Evolutionary conservation across 2,329 filamentous ascomycete genomes (phyloP).

Genomic region (Eutypella sp.): DNA sequence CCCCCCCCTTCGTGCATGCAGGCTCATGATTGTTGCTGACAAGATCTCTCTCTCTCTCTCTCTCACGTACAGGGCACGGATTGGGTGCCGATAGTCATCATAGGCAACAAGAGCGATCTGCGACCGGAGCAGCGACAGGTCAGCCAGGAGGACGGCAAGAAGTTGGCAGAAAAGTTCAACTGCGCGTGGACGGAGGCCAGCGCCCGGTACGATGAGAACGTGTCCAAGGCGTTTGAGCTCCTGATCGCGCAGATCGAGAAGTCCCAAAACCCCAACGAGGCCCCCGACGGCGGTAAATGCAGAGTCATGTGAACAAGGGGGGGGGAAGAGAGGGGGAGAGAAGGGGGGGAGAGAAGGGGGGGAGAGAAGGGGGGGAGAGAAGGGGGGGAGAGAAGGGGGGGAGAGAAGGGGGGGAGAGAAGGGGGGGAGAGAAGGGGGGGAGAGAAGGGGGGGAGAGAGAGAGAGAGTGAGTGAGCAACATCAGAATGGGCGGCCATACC

Average conservation of each 20-base stretch:
- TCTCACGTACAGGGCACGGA: slow-evolving; percentile 84
- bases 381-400: too few relatives aligned
- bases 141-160: slow-evolving; percentile 76
- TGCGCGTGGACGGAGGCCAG: slow-evolving; percentile 95
- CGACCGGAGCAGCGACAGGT: slow-evolving; percentile 92
- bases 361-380: too few relatives aligned
- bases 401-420: too few relatives aligned
- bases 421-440: too few relatives aligned
- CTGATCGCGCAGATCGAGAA: slow-evolving; percentile 95
- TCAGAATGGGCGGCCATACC: too few relatives aligned
- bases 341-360: too few relatives aligned
- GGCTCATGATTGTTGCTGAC: neutral
- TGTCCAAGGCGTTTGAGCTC: slow-evolving; percentile 85
- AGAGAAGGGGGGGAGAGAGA: too few relatives aligned
- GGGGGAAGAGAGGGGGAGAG: too few relatives aligned
- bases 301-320: slow-evolving; percentile 73
- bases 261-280: slow-evolving; percentile 82
- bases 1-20: neutral
- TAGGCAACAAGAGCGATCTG: slow-evolving; percentile 96
- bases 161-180: slow-evolving; percentile 77
- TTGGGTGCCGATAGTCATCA: slow-evolving; percentile 86
- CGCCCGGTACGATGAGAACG: slow-evolving; percentile 91
- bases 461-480: too few relatives aligned
- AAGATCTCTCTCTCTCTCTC: neutral
- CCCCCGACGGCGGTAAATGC: slow-evolving; percentile 77